A percentile compares a stretch with the other conserved stretches of the same genome.
These are phyloP conservation scores for Aspergillus pseudoviridinutans DNA, from an alignment of 2,329 filamentous ascomycete genomes.

Conservation along the genomic window DNA sequence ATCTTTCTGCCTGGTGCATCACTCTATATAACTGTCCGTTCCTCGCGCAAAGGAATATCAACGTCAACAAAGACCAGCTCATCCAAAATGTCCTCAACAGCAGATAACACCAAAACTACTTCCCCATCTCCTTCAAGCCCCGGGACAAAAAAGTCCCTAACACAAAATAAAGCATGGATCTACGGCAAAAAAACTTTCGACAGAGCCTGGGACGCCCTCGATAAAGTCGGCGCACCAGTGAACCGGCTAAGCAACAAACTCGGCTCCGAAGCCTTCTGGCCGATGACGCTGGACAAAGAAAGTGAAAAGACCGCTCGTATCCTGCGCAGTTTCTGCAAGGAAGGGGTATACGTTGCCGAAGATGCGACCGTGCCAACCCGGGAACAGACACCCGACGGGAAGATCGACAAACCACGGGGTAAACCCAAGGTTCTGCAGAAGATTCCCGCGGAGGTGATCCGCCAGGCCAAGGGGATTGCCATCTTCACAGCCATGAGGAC, in stretches of 20 bases:
- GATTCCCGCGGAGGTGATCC: slow-evolving; percentile 78
- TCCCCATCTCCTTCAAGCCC: not conserved
- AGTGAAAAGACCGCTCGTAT: slow-evolving; percentile 88
- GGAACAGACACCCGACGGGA: slow-evolving; percentile 28
- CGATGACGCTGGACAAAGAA: slow-evolving; percentile 78
- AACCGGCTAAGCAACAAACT: slow-evolving; percentile 78
- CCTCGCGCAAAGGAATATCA: not conserved
- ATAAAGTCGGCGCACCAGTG: slow-evolving; percentile 69
- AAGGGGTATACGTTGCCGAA: slow-evolving; percentile 61
- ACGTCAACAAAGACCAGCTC: not conserved
- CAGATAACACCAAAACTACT: not conserved
- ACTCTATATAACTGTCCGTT: not conserved
- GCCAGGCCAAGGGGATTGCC: slow-evolving; percentile 81
- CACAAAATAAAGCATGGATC: slow-evolving; percentile 36
- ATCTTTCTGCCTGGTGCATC: not conserved
- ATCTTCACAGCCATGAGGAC: slow-evolving; percentile 95
- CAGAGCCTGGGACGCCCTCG: slow-evolving; percentile 63
- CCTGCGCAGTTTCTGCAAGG: slow-evolving; percentile 80
- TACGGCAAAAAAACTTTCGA: slow-evolving; percentile 64
- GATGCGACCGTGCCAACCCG: slow-evolving; percentile 11
- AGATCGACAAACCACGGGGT: slow-evolving; percentile 50
- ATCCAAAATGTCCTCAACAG: not conserved
- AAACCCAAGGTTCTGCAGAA: slow-evolving; percentile 68
- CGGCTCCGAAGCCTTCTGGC: slow-evolving; percentile 78
- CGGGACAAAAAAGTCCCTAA: not conserved